Base-by-base conservation (phyloP, 495 filamentous ascomycete species). In the Penicillium pancosmium region DNA sequence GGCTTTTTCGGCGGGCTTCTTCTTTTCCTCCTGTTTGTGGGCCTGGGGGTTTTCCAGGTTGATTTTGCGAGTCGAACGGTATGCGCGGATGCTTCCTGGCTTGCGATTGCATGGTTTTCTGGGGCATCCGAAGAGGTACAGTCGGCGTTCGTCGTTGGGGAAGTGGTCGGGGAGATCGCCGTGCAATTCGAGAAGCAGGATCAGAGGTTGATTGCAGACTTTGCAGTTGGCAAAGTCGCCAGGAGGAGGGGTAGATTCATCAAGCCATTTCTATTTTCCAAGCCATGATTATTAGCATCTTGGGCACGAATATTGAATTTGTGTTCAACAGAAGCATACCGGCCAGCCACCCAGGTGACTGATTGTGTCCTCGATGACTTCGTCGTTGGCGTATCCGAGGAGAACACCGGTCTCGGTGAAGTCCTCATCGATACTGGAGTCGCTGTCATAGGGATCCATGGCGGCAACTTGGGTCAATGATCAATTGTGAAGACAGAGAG, bases 351-450 rank as follows among this genome's bases (percentile, higher is more conserved):
- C 94, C 8, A 99, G 80, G 54, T 94, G 91, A 70, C 89, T 96
- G 64, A 94, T 86, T n/a, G 80, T 78, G 68, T 99, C 93, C 27
- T 91, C 90, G 35, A 89, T 87, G 6, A 91, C 71, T 61, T 94
- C 90, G 62, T 85, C 86, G 1, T 91, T 91, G 7, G 93, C 88
- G 70, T 96, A 98, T 16, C 94, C 94, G 21, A 99, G 85, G 2
- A 97, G 84, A 6, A 97, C 91, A 62, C 87, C 89, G 16, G 94
- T 99, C 68, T 93, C 91, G 10, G 87, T 91, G 67, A 87, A 91
- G 59, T 88, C 79, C 36, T 84, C 82, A 27, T 87, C 91, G 33
- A 81, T 62, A 50, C 80, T 81, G 15, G 80, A 81, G 67, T 97
- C 93, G 68, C 89, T 93, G 63, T 94, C 90, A 68, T 95, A 91